A percentile compares a stretch with the other conserved stretches of the same genome.
phyloP scores from a whole-genome alignment of 148 eudicot species.

The Rhododendron vialii region DNA sequence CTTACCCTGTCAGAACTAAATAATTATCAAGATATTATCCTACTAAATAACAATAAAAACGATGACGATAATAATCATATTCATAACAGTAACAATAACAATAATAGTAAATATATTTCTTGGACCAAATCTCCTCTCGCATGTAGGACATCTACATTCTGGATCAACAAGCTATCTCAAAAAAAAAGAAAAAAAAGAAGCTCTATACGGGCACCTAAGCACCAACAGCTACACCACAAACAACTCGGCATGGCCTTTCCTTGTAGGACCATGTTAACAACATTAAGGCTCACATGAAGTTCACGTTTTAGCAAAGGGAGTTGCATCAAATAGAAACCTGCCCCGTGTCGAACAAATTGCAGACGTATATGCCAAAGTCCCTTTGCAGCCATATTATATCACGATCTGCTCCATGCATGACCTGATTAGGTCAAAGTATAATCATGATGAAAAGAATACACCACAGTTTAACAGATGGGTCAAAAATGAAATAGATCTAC shows the following conservation, averaged over 20 bases:
- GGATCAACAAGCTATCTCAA: neutral
- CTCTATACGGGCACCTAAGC: neutral
- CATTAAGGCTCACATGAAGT: neutral
- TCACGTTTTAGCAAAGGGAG: neutral
- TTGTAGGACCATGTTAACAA: neutral
- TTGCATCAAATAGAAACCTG: conserved; percentile 37
- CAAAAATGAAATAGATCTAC: conserved; percentile 24
- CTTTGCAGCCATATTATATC: conserved; percentile 95
- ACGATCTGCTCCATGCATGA: conserved; percentile 97
- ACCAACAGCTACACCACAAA: neutral
- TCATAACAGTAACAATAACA: too few species aligned
- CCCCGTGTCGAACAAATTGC: conserved; percentile 93
- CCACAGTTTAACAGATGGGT: conserved; percentile 2
- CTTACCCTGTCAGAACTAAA: neutral
- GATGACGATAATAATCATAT: neutral
- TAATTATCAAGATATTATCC: neutral
- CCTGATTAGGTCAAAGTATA: conserved; percentile 34
- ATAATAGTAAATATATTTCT: neutral
- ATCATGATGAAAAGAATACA: neutral
- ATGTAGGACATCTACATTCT: neutral
- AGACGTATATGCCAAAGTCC: conserved; percentile 90
- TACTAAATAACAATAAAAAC: neutral
- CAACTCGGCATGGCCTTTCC: neutral
- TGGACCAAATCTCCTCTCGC: neutral
- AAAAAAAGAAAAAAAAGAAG: neutral